Evolutionary conservation across 139 green algal species (phyloP), one percentile per base, ranked within the genome.

Genomic region (Astrephomene gubernaculifera): DNA sequence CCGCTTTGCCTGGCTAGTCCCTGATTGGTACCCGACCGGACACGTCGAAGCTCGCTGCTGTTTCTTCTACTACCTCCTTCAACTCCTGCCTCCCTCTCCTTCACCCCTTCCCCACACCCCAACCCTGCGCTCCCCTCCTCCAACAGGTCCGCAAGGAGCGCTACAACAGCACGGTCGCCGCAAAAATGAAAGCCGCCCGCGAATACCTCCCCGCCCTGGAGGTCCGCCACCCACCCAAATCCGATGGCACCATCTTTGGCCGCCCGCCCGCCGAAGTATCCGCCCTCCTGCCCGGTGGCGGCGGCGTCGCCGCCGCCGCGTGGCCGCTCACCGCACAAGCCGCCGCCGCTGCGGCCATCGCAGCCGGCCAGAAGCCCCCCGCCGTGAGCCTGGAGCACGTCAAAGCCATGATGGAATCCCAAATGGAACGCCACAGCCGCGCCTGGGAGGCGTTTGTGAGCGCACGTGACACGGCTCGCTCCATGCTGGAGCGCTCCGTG

Each of bases 161-260:
- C 22, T 91, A 87, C 57, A 52, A 49, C 83, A 70, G 57, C 72
- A 91, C 88, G 14, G 71, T 91, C n/a, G 71, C 53, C 25, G 88
- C 88, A 41, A 91, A 91, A 67, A 91, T 91, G 88, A 91, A 91
- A 73, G 83, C 79, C 43, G 88, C 88, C 8, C 70, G 88, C 2
- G 88, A 91, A 84, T 78, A 86, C 83, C 80, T 91, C 45, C 88
- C 88, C 31, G 63, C 83, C 4, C 84, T 91, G 41, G 49, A 60
- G 35, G 57, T 79, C 19, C 86, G 88, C 33, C 83, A 91, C 41
- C 71, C 88, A 25, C 64, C 75, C 8, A n/a, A 52, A 1, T 79
- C 70, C 22, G 88, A 91, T 60, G 81, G 60, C 24, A 83, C 83
- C 65, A 91, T 91, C 53, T 91, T 91, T 31, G 52, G 45, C 27